Evolutionary conservation across 1,284 basidiomycete genomes (phyloP), one percentile per base, ranked within the genome.

Genomic region (Ceratobasidium sp.): DNA sequence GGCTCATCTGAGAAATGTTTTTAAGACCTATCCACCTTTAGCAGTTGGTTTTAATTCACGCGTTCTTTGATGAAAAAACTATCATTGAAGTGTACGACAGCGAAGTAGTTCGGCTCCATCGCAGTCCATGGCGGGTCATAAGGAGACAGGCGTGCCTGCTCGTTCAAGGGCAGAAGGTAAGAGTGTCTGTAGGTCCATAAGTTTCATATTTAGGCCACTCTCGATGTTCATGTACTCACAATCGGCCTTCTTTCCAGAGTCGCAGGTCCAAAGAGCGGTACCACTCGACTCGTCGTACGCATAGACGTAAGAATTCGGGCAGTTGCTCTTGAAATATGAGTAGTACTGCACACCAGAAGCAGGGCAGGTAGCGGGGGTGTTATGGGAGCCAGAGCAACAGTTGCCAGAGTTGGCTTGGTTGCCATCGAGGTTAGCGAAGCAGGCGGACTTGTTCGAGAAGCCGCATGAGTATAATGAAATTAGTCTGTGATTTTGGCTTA

Each of bases 231-330:
- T 42, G 16, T 21, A 62, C 74, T 73, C 46, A 75, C 74, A 87
- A 74, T 85, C 82, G 2, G 86, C 84, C n/a, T 79, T 81, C 51
- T 78, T 77, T 36, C 75, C 70, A n/a, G 83, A 80, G 59, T 80
- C 74, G 77, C 87, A 87, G 1, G 82, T 85, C 80, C 80, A 86
- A 42, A 88, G 80, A 12, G 86, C 86, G 18, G 84, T 85, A 1
- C 82, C 83, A 74, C 82, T 84, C 5, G 80, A 77, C 76, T 88
- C 86, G 75, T 87, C 86, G 75, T 80, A 88, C 4, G 86, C 85
- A 75, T 87, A 88, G 1, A 82, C 86, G 74, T 88, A 88, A 0
- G 85, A 80, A 73, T 84, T 83, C 4, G 84, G 85, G 79, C 86
- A 88, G 73, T 79, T 81, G 54, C 76, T 74, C 78, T 87, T 75